Evolutionary conservation across 1,284 basidiomycete species (phyloP).

Genomic region (Bondarzewia mesenterica): DNA sequence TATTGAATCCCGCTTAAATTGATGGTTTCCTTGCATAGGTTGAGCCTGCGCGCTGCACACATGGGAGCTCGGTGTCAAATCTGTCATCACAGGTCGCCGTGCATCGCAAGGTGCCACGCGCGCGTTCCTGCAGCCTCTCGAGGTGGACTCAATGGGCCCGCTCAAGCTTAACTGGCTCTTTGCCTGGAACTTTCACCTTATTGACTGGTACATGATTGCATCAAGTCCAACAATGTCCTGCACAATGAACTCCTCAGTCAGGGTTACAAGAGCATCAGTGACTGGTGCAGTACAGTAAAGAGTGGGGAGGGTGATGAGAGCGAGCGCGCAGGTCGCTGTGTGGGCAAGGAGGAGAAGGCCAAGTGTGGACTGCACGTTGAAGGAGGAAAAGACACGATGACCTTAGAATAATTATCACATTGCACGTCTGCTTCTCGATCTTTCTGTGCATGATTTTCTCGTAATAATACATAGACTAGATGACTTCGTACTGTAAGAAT

Average conservation of each 20-base stretch:
- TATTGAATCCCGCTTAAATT: too few relatives aligned
- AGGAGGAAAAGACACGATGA: too few relatives aligned
- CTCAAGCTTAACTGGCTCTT: constrained; percentile 95
- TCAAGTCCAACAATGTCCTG: too few relatives aligned
- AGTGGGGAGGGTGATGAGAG: constrained; percentile 63
- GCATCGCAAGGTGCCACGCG: constrained; percentile 88
- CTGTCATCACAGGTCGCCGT: constrained; percentile 92
- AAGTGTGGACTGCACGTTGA: constrained; percentile 92
- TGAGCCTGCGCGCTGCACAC: constrained; percentile 88
- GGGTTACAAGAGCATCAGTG: constrained; percentile 93
- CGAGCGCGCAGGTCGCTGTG: constrained; percentile 91
- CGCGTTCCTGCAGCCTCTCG: constrained; percentile 76
- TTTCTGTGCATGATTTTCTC: too few relatives aligned
- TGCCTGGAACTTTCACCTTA: too few relatives aligned
- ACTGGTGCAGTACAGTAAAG: constrained; percentile 93
- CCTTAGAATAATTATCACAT: too few relatives aligned
- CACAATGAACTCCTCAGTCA: constrained; percentile 84
- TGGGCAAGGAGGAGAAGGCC: too few relatives aligned
- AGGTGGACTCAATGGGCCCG: constrained; percentile 87
- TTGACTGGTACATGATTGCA: too few relatives aligned
- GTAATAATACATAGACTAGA: too few relatives aligned
- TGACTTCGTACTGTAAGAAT: too few relatives aligned
- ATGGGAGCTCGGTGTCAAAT: constrained; percentile 74
- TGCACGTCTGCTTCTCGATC: too few relatives aligned
- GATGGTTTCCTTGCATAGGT: constrained; percentile 63